Evolutionary conservation across 306 rosid genomes (phyloP), one percentile per base, ranked within the genome.

Genomic region (Malus sylvestris): DNA sequence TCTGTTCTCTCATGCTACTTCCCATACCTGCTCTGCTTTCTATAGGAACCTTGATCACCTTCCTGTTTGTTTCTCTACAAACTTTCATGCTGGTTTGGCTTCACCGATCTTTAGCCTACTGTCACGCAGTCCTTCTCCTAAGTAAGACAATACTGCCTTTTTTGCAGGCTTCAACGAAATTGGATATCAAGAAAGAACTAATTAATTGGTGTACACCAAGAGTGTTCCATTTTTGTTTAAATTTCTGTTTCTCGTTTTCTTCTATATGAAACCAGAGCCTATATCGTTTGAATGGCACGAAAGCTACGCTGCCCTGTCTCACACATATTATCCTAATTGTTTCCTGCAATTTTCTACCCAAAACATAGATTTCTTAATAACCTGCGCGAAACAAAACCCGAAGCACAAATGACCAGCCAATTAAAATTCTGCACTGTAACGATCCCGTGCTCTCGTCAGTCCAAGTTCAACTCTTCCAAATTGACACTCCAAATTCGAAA

Each of bases 81-180:
- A 71, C 52, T 68, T 71, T 88, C 97, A 88, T 89, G 83, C 52
- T 65, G 61, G 70, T 61, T 66, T 78, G 66, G 74, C 65, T 80
- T 79, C 83, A 81, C 91, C n/a, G 76, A 62, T 76, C 33, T 35
- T 61, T 66, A 68, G 46, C 60, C 68, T 67, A 60, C 53, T 65
- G 55, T 49, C 22, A 58, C 51, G 33, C 10, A 67, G 71, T 72
- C 67, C 71, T 68, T 79, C 78, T 53, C 66, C 23, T 68, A 14
- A 59, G 59, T 63, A 27, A 75, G 30, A 51, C 38, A 57, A 51
- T 22, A 32, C 75, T 38, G 32, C 19, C 27, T 29, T 25, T 19
- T 73, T 23, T 64, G 49, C 68, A 10, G 30, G 70, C 16, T 68
- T 57, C 65, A 44, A 46, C 32, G 30, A 57, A 7, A 8, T 66